phyloP scores from a whole-genome alignment of 1,139 yeast genomes.

The Kurtzmaniella quercitrusa region DNA sequence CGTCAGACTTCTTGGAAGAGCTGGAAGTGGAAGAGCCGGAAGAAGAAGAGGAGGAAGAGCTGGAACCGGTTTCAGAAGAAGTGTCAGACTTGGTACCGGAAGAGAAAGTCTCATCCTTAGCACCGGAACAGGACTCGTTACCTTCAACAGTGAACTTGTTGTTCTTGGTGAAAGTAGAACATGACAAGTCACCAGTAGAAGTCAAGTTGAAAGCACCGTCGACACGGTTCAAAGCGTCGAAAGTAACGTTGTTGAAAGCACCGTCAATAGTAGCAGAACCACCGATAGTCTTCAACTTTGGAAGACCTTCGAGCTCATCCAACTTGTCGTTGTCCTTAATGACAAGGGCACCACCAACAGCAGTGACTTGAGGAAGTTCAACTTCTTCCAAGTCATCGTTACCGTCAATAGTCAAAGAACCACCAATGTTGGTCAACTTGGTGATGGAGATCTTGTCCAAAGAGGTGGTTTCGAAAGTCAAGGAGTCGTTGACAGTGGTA shows the following conservation, averaged over 20 bases:
- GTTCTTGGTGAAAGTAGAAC: conserved; percentile 67
- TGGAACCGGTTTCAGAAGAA: conserved; percentile 34
- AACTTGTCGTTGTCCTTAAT: conserved; percentile 79
- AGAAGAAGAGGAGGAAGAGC: conserved; percentile 23
- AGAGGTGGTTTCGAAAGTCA: conserved; percentile 68
- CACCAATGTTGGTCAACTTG: conserved; percentile 63
- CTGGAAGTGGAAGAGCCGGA: conserved; percentile 22
- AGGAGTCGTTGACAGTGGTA: conserved; percentile 69
- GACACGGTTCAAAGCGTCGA: conserved; percentile 69
- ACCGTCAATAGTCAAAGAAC: conserved; percentile 70
- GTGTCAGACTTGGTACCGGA: conserved; percentile 44
- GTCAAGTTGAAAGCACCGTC: conserved; percentile 88
- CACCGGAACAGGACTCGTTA: conserved; percentile 80
- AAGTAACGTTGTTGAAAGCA: conserved; percentile 72
- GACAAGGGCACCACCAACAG: conserved; percentile 85
- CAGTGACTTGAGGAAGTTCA: conserved; percentile 65
- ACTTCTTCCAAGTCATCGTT: conserved; percentile 69
- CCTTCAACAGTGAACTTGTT: conserved; percentile 84
- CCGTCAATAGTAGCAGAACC: conserved; percentile 87
- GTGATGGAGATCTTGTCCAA: conserved; percentile 56
- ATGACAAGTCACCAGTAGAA: conserved; percentile 73
- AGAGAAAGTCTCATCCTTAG: conserved; percentile 53
- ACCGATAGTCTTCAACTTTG: conserved; percentile 65
- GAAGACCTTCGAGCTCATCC: conserved; percentile 66
- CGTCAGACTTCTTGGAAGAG: conserved; percentile 21